These are phyloP conservation scores for Excoecaria cochinchinensis DNA, from an alignment of 345 rosid genomes.

Conservation along the genomic window DNA sequence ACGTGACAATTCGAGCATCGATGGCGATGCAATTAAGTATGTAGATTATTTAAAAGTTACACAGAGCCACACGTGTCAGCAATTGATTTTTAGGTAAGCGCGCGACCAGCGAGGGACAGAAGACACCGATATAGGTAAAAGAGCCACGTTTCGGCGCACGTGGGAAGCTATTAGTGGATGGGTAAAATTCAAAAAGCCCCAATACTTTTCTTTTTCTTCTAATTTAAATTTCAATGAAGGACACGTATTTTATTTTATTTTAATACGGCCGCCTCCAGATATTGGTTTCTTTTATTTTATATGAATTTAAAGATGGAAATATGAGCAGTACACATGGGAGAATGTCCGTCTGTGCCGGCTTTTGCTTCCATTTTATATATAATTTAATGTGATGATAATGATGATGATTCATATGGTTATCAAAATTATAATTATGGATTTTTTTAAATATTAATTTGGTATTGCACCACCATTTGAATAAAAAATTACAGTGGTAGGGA, in stretches of 20 bases:
- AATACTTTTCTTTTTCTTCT: not conserved
- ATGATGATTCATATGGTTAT: slow-evolving; percentile 25
- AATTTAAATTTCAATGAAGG: too few relatives aligned
- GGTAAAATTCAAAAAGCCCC: not conserved
- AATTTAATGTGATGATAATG: slow-evolving; percentile 23
- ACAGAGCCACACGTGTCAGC: slow-evolving; percentile 33
- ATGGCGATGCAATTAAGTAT: not conserved
- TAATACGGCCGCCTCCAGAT: slow-evolving; percentile 21
- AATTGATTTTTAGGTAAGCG: slow-evolving; percentile 27
- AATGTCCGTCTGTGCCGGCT: slow-evolving; percentile 55
- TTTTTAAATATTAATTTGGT: not conserved
- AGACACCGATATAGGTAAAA: slow-evolving; percentile 34
- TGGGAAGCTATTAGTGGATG: slow-evolving; percentile 37
- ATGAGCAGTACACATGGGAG: slow-evolving; percentile 36
- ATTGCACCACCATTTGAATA: not conserved
- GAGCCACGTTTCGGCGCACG: slow-evolving; percentile 57
- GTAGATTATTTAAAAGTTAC: not conserved
- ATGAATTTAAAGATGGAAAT: slow-evolving; percentile 4
- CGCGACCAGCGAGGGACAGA: slow-evolving; percentile 37
- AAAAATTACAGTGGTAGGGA: not conserved
- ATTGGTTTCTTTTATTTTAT: not conserved
- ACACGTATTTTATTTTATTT: not conserved
- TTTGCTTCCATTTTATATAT: slow-evolving; percentile 31
- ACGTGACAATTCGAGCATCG: slow-evolving; percentile 26
- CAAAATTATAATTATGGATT: not conserved